These are phyloP conservation scores for Datisca glomerata DNA, from an alignment of 306 rosid species.

Conservation along the genomic window DNA sequence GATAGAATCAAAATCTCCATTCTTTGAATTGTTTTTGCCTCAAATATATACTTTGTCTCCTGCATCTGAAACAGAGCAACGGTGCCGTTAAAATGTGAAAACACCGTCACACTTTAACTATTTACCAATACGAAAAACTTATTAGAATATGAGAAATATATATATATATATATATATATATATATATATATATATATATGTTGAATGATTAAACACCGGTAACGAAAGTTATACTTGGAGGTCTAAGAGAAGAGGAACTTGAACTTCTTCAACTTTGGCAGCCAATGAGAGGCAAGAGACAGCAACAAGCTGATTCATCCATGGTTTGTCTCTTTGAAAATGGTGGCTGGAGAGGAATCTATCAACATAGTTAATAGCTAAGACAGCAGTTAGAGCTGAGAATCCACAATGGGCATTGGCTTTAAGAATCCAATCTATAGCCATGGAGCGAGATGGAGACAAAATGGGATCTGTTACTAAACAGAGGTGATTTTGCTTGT, in stretches of 20 bases:
- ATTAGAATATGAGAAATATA: neutral
- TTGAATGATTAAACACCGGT: neutral
- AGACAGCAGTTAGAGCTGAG: slow-evolving; percentile 42
- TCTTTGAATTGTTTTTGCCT: slow-evolving; percentile 55
- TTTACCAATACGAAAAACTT: neutral
- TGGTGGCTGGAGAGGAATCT: slow-evolving; percentile 38
- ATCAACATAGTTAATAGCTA: slow-evolving; percentile 46
- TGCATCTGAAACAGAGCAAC: slow-evolving; percentile 45
- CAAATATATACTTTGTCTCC: slow-evolving; percentile 36
- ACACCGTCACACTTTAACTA: neutral
- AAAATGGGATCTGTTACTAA: slow-evolving; percentile 17
- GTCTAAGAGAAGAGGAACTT: slow-evolving; percentile 54
- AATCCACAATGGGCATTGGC: slow-evolving; percentile 48
- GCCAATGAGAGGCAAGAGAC: slow-evolving; percentile 61
- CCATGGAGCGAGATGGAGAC: slow-evolving; percentile 27
- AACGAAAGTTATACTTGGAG: slow-evolving; percentile 31
- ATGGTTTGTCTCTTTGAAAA: slow-evolving; percentile 48
- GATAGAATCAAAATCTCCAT: slow-evolving; percentile 56
- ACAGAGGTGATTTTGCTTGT: slow-evolving; percentile 9
- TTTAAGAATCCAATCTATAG: slow-evolving; percentile 54
- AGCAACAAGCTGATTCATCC: slow-evolving; percentile 60
- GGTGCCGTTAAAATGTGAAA: no score
- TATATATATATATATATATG: no score
- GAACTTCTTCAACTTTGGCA: slow-evolving; percentile 66
- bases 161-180: no score